These are phyloP conservation scores for Penicillium canariense DNA, from an alignment of 495 filamentous ascomycete species.

Conservation along the genomic window DNA sequence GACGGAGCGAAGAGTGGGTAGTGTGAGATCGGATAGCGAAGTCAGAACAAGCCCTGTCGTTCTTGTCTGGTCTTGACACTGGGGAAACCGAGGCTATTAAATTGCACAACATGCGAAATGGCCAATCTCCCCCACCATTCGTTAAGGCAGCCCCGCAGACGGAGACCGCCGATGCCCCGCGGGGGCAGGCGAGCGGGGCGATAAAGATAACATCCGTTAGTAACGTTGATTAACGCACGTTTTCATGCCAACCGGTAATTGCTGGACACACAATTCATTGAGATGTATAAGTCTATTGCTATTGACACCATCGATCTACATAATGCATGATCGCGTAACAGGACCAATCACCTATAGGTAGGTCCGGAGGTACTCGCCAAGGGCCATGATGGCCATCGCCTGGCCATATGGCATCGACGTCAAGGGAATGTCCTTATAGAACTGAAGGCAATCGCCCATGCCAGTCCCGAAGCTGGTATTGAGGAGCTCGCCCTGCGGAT, in stretches of 20 bases:
- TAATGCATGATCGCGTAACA: constrained; percentile 1
- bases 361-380: constrained; percentile 62
- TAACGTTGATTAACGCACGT: background rate
- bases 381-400: constrained; percentile 72
- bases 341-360: constrained; percentile 31
- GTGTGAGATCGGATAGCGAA: background rate
- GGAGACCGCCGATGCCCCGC: constrained; percentile 8
- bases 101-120: background rate
- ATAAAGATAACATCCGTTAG: constrained; percentile 1
- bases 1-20: background rate
- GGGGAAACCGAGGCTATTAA: background rate
- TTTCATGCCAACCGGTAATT: too few species aligned
- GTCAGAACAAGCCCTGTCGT: background rate
- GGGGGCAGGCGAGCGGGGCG: background rate
- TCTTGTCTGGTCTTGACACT: background rate
- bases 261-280: constrained; percentile 1
- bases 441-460: constrained; percentile 64
- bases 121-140: background rate
- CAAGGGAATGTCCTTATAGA: constrained; percentile 65
- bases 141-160: background rate
- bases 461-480: constrained; percentile 72
- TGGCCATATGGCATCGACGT: constrained; percentile 79
- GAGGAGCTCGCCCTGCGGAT: constrained; percentile 59
- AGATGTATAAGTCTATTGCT: background rate
- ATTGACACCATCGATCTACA: constrained; percentile 4